These are phyloP conservation scores for Rubus parviflorus DNA, from an alignment of 306 rosid genomes.

Conservation along the genomic window DNA sequence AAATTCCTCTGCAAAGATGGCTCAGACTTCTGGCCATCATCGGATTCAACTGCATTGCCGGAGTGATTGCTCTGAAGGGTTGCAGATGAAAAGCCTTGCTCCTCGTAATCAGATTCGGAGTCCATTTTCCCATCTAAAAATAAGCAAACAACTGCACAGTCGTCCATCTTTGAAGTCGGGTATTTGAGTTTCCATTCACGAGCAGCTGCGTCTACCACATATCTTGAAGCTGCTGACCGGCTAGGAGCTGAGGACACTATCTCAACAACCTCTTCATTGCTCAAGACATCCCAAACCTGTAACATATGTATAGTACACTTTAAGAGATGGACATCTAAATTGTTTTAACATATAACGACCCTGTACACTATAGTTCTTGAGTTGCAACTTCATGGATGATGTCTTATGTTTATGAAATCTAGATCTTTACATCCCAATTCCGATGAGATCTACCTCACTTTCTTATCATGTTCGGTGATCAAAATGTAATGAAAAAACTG, in stretches of 20 bases:
- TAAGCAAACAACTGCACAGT: conserved; percentile 91
- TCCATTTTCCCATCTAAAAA: conserved; percentile 95
- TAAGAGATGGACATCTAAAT: neutral
- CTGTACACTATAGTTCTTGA: neutral
- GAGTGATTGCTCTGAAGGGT: conserved; percentile 87
- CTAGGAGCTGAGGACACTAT: conserved; percentile 70
- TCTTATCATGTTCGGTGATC: neutral
- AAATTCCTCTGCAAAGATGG: conserved; percentile 77
- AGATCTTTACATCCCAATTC: neutral
- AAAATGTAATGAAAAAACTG: neutral
- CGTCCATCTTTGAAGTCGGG: conserved; percentile 97
- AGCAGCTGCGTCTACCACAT: conserved; percentile 82
- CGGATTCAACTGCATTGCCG: conserved; percentile 76
- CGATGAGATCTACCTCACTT: neutral
- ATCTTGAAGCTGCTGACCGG: conserved; percentile 74
- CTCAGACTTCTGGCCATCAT: conserved; percentile 79
- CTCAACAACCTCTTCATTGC: conserved; percentile 92
- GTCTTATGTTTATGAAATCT: neutral
- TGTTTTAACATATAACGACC: neutral
- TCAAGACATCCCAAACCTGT: conserved; percentile 96
- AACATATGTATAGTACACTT: conserved; percentile 1
- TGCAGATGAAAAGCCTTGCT: conserved; percentile 85
- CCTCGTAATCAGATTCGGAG: conserved; percentile 85
- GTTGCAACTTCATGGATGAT: neutral
- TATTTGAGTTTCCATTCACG: conserved; percentile 86